A percentile compares a stretch with the other conserved stretches of the same genome.
Conservation (phyloP, 2,329 filamentous ascomycete genomes). For the Colletotrichum tabaci region DNA sequence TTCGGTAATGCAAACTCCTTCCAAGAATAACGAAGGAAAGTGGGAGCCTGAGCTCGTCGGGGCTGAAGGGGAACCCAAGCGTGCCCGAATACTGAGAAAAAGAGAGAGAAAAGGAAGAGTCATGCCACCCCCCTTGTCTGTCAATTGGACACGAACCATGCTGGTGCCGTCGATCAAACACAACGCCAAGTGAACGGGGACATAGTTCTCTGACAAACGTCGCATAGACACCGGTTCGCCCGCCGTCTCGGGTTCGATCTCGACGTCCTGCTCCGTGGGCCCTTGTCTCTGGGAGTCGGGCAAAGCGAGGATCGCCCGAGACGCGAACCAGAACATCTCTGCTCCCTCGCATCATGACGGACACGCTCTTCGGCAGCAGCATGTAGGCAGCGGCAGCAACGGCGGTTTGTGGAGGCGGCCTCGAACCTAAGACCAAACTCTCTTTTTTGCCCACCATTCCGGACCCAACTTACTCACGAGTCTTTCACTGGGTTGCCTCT, state of each 20-base stretch:
- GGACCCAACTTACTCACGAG: neutral
- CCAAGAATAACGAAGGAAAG: neutral
- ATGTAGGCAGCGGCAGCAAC: neutral
- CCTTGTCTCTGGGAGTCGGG: slow-evolving; percentile 15
- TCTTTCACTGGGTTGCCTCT: neutral
- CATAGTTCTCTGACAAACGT: slow-evolving; percentile 14
- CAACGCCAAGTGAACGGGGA: neutral
- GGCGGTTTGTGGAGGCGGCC: slow-evolving; percentile 24
- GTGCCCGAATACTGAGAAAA: neutral
- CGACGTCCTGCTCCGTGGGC: neutral
- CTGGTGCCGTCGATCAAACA: slow-evolving; percentile 34
- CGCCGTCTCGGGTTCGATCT: neutral
- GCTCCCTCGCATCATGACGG: neutral
- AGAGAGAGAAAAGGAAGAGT: neutral
- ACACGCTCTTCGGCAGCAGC: neutral
- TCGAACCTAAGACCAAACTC: slow-evolving; percentile 25
- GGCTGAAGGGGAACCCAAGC: neutral
- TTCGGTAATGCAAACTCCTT: neutral
- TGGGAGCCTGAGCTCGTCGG: neutral
- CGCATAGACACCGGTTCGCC: slow-evolving; percentile 19
- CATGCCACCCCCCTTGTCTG: neutral
- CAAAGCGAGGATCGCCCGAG: slow-evolving; percentile 2
- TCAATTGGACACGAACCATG: neutral
- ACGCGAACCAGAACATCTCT: neutral
- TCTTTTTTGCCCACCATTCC: slow-evolving; percentile 5